phyloP scores from a whole-genome alignment of 2,329 filamentous ascomycete species.

The Rhinocladiella similis region DNA sequence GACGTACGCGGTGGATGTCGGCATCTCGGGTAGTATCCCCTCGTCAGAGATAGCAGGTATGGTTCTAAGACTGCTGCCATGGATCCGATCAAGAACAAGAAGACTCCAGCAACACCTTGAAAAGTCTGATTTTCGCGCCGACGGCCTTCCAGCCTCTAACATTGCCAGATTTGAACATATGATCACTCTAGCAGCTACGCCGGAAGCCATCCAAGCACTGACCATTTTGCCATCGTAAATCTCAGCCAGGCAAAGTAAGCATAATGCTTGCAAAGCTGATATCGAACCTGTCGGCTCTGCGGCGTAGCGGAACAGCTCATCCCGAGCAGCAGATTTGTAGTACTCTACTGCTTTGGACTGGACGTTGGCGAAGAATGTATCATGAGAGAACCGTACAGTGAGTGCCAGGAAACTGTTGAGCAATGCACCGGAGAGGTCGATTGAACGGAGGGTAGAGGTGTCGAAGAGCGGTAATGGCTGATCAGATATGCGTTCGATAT shows the following conservation, averaged over 20 bases:
- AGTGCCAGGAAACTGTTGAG: conserved; percentile 36
- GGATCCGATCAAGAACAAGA: conserved; percentile 25
- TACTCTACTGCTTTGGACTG: conserved; percentile 32
- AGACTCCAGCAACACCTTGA: conserved; percentile 25
- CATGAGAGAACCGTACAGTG: no score
- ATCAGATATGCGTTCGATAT: conserved; percentile 50
- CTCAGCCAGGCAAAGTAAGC: conserved; percentile 21
- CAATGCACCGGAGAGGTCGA: conserved; percentile 40
- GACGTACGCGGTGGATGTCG: neutral
- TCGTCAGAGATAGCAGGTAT: conserved; percentile 17
- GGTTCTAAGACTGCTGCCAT: conserved; percentile 21
- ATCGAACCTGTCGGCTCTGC: conserved; percentile 12
- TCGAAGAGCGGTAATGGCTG: conserved; percentile 53
- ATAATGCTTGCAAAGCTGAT: conserved; percentile 20
- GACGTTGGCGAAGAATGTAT: conserved; percentile 23
- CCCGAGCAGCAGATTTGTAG: conserved; percentile 37
- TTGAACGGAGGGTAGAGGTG: conserved; percentile 7
- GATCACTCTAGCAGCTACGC: conserved; percentile 18
- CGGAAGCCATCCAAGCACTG: conserved; percentile 22
- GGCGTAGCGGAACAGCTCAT: conserved; percentile 13
- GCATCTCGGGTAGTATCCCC: conserved; percentile 18
- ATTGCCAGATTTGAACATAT: conserved; percentile 15
- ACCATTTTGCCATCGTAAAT: conserved; percentile 22
- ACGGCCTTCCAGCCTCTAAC: neutral
- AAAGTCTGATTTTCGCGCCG: conserved; percentile 4